phyloP scores from a whole-genome alignment of 805 yeast genomes.

The Barnettozyma siamensis region DNA sequence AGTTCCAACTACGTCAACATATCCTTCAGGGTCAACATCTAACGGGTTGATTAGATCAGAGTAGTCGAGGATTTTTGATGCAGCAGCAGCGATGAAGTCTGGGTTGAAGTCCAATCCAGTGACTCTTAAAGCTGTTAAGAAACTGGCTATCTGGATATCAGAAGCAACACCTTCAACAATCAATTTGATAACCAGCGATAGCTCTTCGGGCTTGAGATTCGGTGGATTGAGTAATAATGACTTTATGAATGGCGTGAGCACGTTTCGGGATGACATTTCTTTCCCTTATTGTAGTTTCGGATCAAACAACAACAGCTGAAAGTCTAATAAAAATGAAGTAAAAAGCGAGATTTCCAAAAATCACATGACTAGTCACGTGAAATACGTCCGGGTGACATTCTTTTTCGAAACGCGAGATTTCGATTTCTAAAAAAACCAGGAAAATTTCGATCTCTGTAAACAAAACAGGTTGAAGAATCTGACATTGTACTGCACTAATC shows the following conservation, averaged over 20 bases:
- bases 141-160: constrained; percentile 70
- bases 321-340: too few species aligned
- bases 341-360: too few species aligned
- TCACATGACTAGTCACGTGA: neutral
- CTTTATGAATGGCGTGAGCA: constrained; percentile 55
- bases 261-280: constrained; percentile 1
- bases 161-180: constrained; percentile 57
- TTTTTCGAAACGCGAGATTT: constrained; percentile 1
- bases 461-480: neutral
- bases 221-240: constrained; percentile 58
- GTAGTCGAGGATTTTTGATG: constrained; percentile 60
- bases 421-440: neutral
- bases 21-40: constrained; percentile 43
- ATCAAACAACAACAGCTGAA: too few species aligned
- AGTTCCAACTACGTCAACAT: constrained; percentile 91
- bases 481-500: too few species aligned
- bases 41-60: constrained; percentile 48
- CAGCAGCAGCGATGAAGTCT: constrained; percentile 82
- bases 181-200: constrained; percentile 53
- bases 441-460: neutral
- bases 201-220: constrained; percentile 55
- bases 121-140: constrained; percentile 70
- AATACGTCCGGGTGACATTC: neutral
- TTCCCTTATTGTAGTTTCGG: too few species aligned
- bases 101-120: constrained; percentile 77